Percentiles rank a stretch among this genome's conserved stretches.
These are phyloP conservation scores for Syncephalis fuscata DNA, from an alignment of 371 early-diverging fungal species.

Conservation along the genomic window DNA sequence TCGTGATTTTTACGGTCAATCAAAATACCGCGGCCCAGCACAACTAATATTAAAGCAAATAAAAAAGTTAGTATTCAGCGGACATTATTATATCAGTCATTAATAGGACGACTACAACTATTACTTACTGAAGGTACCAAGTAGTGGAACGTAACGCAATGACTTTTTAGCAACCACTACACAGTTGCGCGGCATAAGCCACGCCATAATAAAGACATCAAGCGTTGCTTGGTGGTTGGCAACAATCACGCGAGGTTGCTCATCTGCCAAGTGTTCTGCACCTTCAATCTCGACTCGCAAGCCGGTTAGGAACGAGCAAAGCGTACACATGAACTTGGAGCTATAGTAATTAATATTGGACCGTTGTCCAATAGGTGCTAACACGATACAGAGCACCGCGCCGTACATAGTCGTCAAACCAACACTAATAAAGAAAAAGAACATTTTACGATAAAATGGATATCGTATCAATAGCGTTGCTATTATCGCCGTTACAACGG, in stretches of 20 bases:
- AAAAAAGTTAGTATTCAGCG: conserved; percentile 1
- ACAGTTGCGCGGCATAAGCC: conserved; percentile 49
- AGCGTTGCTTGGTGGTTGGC: conserved; percentile 81
- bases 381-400: no score
- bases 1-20: conserved; percentile 73
- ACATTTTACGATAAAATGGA: no score
- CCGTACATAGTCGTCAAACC: no score
- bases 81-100: no score
- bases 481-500: no score
- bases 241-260: conserved; percentile 41
- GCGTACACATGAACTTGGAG: no score
- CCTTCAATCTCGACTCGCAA: background rate
- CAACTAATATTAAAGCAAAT: conserved; percentile 25
- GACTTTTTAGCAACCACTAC: conserved; percentile 68
- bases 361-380: no score
- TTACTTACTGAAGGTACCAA: conserved; percentile 74
- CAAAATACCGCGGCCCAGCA: conserved; percentile 61
- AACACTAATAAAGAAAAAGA: no score
- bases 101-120: no score
- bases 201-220: conserved; percentile 58
- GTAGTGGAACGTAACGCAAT: conserved; percentile 65
- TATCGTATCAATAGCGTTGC: no score
- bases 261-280: background rate
- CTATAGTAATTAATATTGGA: no score
- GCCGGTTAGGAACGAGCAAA: background rate